Percentiles rank a stretch among this genome's conserved stretches.
phyloP scores from a whole-genome alignment of 106 monocot genomes.

The Acorus gramineus region DNA sequence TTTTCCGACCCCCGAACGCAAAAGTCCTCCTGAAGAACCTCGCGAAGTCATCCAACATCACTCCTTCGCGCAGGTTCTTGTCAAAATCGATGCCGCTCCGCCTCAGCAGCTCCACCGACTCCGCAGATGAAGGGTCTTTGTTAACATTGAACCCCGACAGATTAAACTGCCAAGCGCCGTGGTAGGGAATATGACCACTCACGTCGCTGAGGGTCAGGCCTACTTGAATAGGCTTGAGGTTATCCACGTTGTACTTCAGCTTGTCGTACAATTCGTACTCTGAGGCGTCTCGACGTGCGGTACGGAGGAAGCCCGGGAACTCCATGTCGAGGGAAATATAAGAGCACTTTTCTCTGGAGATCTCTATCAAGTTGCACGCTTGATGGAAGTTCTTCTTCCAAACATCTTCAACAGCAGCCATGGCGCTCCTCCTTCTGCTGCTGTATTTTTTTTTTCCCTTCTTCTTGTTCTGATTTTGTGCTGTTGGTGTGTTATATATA shows the following conservation, averaged over 20 bases:
- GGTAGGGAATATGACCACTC: no score
- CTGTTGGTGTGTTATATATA: no score
- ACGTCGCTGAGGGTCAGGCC: background rate
- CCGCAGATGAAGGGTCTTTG: background rate
- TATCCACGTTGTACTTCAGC: background rate
- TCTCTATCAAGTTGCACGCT: no score
- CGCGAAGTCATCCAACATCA: background rate
- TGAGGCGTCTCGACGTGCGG: background rate
- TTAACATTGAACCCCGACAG: background rate
- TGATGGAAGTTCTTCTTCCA: no score
- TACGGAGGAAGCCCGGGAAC: constrained; percentile 1
- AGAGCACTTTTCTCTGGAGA: no score
- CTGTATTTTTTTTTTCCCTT: no score
- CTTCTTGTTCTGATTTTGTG: no score
- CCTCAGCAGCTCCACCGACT: background rate
- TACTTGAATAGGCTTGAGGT: background rate
- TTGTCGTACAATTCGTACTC: background rate
- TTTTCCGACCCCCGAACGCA: constrained; percentile 3
- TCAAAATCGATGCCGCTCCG: background rate
- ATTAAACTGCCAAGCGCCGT: background rate
- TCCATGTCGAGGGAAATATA: constrained; percentile 5
- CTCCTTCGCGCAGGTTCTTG: background rate
- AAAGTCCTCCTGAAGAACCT: background rate
- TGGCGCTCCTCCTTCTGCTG: no score
- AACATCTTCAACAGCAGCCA: no score